These are phyloP conservation scores for Hypoxylon rickii DNA, from an alignment of 495 filamentous ascomycete species.

Conservation along the genomic window DNA sequence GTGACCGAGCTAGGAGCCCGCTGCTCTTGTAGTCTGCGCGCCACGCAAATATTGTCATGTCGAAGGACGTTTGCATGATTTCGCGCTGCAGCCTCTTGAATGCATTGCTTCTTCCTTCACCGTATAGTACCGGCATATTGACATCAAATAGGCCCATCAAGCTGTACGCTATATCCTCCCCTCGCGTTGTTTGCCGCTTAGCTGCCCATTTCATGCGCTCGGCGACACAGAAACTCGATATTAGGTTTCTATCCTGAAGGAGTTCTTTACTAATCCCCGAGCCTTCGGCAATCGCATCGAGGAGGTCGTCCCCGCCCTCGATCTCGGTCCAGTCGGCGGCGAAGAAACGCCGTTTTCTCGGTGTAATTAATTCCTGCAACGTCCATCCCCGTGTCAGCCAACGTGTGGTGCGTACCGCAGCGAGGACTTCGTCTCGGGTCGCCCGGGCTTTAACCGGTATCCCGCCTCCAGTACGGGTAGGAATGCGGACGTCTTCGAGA, in stretches of 20 bases:
- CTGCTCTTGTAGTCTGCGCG: conserved; percentile 10
- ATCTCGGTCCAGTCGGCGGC: conserved; percentile 23
- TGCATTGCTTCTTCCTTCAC: conserved; percentile 15
- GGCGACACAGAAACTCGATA: background rate
- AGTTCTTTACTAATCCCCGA: background rate
- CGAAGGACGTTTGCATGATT: conserved; percentile 20
- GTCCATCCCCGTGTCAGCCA: conserved; percentile 25
- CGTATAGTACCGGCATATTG: conserved; percentile 28
- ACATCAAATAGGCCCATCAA: conserved; percentile 23
- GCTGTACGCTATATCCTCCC: conserved; percentile 24
- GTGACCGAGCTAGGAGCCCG: conserved; percentile 9
- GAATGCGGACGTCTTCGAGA: conserved; percentile 18
- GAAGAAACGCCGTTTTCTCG: conserved; percentile 1
- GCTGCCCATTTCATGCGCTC: conserved; percentile 29
- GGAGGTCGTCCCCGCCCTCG: conserved; percentile 10
- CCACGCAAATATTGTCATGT: conserved; percentile 35
- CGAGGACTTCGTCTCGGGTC: conserved; percentile 5
- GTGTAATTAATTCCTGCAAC: conserved; percentile 20
- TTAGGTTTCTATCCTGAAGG: conserved; percentile 2
- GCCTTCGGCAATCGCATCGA: conserved; percentile 2
- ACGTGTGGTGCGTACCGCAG: conserved; percentile 1
- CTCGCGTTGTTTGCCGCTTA: conserved; percentile 8
- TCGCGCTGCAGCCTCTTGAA: conserved; percentile 31
- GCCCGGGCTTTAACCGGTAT: too few species aligned
- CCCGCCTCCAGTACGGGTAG: background rate